Conservation (phyloP, 1,139 yeast species). For the Hansenula lynferdii region DNA sequence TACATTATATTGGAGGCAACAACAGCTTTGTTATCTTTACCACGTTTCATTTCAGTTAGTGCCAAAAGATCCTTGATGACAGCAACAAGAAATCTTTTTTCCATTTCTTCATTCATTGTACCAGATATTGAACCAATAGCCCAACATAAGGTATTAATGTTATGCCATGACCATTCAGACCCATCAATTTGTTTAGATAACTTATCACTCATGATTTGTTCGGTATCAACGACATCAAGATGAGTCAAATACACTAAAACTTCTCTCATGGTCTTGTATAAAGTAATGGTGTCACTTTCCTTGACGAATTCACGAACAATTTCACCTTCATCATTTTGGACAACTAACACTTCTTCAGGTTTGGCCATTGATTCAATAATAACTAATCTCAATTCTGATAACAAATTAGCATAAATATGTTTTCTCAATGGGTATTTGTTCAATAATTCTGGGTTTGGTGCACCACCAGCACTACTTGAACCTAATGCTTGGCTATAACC, state of each 20-base stretch:
- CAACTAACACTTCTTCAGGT: conserved; percentile 96
- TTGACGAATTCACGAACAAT: conserved; percentile 96
- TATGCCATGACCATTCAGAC: conserved; percentile 99
- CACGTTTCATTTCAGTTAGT: conserved; percentile 92
- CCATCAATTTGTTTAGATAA: conserved; percentile 92
- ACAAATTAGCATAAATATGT: conserved; percentile 70
- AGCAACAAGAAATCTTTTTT: conserved; percentile 85
- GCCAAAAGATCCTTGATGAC: conserved; percentile 90
- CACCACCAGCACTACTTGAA: conserved; percentile 59
- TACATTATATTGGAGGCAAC: conserved; percentile 99
- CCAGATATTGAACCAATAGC: conserved; percentile 99
- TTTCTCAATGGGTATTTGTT: conserved; percentile 78
- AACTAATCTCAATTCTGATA: conserved; percentile 81
- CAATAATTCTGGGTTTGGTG: conserved; percentile 77
- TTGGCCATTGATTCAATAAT: conserved; percentile 97
- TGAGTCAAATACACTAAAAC: conserved; percentile 93
- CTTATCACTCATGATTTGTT: conserved; percentile 87
- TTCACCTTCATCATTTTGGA: conserved; percentile 98
- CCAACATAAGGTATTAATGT: conserved; percentile 96
- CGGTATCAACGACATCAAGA: conserved; percentile 91
- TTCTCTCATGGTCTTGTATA: conserved; percentile 94
- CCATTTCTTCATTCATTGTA: conserved; percentile 98
- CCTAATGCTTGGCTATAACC: conserved; percentile 49
- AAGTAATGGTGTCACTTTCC: conserved; percentile 93
- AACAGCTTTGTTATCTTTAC: conserved; percentile 97